These are phyloP conservation scores for Myriosclerotinia scirpicola DNA, from an alignment of 2,329 filamentous ascomycete species.

Conservation along the genomic window DNA sequence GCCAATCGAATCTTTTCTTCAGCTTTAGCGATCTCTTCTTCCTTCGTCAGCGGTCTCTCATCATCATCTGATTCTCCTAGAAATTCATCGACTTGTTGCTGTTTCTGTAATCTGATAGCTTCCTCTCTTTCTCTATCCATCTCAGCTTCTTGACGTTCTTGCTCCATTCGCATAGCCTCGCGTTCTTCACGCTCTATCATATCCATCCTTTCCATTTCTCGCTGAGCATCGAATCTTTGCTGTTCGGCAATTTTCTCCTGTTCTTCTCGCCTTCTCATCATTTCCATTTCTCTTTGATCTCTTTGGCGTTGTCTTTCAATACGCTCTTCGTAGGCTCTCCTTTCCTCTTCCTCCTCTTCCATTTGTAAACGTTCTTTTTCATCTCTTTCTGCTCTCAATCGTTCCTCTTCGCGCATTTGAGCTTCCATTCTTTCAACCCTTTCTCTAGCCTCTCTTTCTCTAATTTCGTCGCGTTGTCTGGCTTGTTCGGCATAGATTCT, in stretches of 20 bases:
- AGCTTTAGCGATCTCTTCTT: constrained; percentile 28
- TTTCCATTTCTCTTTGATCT: constrained; percentile 16
- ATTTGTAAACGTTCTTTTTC: constrained; percentile 21
- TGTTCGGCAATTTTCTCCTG: constrained; percentile 7
- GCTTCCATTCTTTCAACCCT: constrained; percentile 10
- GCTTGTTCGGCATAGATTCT: constrained; percentile 17
- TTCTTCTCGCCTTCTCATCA: constrained; percentile 9
- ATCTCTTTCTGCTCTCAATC: constrained; percentile 14
- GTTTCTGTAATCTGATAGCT: not conserved
- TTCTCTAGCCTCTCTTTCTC: constrained; percentile 8
- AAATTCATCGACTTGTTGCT: constrained; percentile 15
- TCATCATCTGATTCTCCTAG: not conserved
- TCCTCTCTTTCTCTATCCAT: constrained; percentile 16
- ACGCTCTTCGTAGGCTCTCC: constrained; percentile 16
- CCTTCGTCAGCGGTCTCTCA: constrained; percentile 23
- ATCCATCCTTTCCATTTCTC: constrained; percentile 17
- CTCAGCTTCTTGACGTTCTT: not conserved
- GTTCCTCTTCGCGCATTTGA: constrained; percentile 12
- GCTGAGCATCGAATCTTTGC: constrained; percentile 17
- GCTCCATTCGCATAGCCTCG: constrained; percentile 12
- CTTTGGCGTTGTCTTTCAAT: constrained; percentile 6
- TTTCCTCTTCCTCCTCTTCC: constrained; percentile 23
- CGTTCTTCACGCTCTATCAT: constrained; percentile 16
- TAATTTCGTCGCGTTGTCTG: constrained; percentile 9
- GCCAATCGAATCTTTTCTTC: constrained; percentile 28